Evolutionary conservation across 495 filamentous ascomycete genomes (phyloP).

Genomic region (Cetradonia linearis): DNA sequence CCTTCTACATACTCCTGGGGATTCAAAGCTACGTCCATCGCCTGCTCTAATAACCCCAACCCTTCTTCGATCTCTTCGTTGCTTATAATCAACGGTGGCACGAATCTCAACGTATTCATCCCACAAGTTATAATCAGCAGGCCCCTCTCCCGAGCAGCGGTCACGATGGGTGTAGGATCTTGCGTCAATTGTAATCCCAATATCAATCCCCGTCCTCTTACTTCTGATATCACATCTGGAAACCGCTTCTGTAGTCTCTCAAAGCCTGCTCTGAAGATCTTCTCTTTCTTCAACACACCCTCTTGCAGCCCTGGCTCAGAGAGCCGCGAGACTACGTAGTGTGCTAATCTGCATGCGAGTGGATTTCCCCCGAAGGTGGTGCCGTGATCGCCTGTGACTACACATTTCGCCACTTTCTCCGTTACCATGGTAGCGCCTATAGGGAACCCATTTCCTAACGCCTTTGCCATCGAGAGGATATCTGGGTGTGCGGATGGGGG

Average conservation of each 20-base stretch:
- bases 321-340: constrained; percentile 70
- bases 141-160: constrained; percentile 77
- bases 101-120: constrained; percentile 76
- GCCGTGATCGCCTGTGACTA: constrained; percentile 87
- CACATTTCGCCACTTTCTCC: constrained; percentile 63
- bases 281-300: constrained; percentile 52
- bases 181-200: constrained; percentile 69
- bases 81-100: constrained; percentile 69
- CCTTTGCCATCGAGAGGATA: constrained; percentile 88
- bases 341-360: constrained; percentile 69
- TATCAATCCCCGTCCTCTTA: constrained; percentile 75
- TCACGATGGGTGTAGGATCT: constrained; percentile 62
- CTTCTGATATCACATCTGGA: constrained; percentile 62
- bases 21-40: constrained; percentile 47
- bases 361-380: constrained; percentile 98
- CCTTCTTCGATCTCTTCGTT: constrained; percentile 68
- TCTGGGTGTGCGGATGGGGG: constrained; percentile 79
- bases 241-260: constrained; percentile 50
- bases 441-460: constrained; percentile 90
- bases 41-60: constrained; percentile 63
- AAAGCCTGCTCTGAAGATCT: constrained; percentile 56
- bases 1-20: constrained; percentile 16
- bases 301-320: constrained; percentile 53
- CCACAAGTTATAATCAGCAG: constrained; percentile 86
- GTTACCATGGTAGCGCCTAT: constrained; percentile 82